A percentile compares a stretch with the other conserved stretches of the same genome.
Evolutionary conservation across 2,329 filamentous ascomycete genomes (phyloP).

Genomic region (Apiospora kogelbergensis): DNA sequence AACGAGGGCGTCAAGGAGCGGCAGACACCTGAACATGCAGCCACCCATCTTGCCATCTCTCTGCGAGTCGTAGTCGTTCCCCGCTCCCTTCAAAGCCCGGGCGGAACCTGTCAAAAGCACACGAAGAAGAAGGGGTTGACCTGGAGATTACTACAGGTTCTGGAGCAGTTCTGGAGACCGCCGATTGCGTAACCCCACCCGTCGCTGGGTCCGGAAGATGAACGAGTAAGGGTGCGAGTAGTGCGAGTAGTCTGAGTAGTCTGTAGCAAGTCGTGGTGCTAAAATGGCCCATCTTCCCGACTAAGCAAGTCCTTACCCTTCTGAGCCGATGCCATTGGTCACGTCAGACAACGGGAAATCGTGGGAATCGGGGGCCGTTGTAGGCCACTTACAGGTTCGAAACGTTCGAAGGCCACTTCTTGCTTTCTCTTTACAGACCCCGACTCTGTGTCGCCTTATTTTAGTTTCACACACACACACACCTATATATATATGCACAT

Average conservation of each 20-base stretch:
- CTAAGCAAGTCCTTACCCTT: background rate
- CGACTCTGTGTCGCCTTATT: no score
- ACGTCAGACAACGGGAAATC: background rate
- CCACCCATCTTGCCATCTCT: no score
- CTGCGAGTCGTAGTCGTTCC: background rate
- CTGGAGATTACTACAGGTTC: background rate
- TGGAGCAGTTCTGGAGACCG: slow-evolving; percentile 3
- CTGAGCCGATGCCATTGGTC: background rate
- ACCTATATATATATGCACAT: background rate
- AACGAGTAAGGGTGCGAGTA: background rate
- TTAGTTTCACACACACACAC: background rate
- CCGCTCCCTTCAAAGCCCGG: background rate
- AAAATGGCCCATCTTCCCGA: background rate
- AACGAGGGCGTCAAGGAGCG: background rate
- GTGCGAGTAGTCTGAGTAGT: no score
- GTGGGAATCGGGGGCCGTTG: background rate
- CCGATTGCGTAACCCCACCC: background rate
- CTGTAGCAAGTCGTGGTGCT: no score
- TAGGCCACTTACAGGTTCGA: background rate
- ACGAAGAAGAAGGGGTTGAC: no score
- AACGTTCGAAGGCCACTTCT: background rate
- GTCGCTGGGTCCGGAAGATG: background rate
- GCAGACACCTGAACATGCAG: background rate
- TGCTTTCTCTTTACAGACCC: no score
- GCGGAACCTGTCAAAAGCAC: background rate